Base-by-base conservation (phyloP, 2,329 filamentous ascomycete species). In the Fusarium newnesense region DNA sequence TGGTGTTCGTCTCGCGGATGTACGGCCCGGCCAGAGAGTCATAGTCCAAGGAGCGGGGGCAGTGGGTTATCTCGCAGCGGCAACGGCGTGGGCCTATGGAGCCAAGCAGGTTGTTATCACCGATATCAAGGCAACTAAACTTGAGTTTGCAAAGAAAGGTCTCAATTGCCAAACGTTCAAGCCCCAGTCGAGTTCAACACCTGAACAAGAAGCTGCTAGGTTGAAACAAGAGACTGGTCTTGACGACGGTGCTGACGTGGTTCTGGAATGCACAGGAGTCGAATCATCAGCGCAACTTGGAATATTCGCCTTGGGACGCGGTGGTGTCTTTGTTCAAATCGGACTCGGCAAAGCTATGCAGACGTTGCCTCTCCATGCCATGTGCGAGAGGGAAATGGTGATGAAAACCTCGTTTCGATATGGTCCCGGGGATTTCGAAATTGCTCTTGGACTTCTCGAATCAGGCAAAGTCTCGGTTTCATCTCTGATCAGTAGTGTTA, bases 391-490 rank as follows among this genome's bases (percentile, higher is more conserved):
- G 85, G 96, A 98, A 85, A 86, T 97, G 63, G 96, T 91, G 11
- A 87, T 93, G 54, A 93, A 92, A 81, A 95, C 95, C 39, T 95
- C 91, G 73, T 98, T 98, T 87, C 90, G 96, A 40, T 98, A 98
- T 82, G 92, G 91, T 6, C 89, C 90, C 61, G 95, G 95, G 26
- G 96, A 98, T 82, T 98, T 97, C 83, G 89, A 91, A 80, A 89
- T 95, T 16, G 94, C 94, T 13, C 87, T 98, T 43, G 90, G 93
- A 66, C 86, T 98, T 67, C 89, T 97, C 5, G 87, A 88, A 10
- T 86, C 84, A 26, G 92, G 93, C 30, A 90, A 89, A 79, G 88
- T 98, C 43, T 89, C 92, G 46, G 92, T 95, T 64, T 96, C 95
- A 88, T 89, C 89, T 79, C 85, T 98, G 68, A 91, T 98, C 70